Evolutionary conservation across 1,284 basidiomycete genomes (phyloP), one percentile per base, ranked within the genome.

Genomic region (Pyrrhoderma lamaoense): DNA sequence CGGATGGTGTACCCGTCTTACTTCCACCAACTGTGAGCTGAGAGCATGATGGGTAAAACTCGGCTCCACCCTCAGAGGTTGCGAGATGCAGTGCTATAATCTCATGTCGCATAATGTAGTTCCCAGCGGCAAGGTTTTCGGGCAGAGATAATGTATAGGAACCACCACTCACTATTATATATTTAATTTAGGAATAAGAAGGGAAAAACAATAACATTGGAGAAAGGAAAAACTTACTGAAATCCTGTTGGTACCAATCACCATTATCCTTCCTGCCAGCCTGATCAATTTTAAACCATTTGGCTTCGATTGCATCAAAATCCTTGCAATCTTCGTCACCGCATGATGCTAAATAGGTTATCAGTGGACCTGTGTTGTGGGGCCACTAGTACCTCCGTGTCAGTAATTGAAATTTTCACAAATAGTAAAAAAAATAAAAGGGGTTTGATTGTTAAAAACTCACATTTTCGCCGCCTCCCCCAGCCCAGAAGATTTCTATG

Each of bases 31-130:
- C 67, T 19, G 58, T 68, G 53, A 88, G 59, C 60, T 87, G 85
- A 2, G 75, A 64, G 62, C 85, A 88, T n/a, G 74, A 77, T 0
- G 79, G 78, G 62, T 87, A 88, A 69, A 84, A 86, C 65, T 87
- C 84, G 14, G 81, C 84, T 14, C 79, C 79, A 4, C 77, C 76
- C 0, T 46, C 2, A 1, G 60, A 53, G 44, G 60, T 62, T 13
- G 74, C 85, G 37, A 76, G 69, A 56, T 88, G 85, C 14, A 87
- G 75, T 5, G 80, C 76, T 61, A 88, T 80, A 62, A 88, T 75
- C 65, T 88, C 85, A 61, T 82, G 77, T 2, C 85, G 80, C 57
- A 88, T 64, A 52, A 89, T 70, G 62, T 88, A 89, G 59, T 78
- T 68, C 2, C 85, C 85, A 0, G 80, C 62, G 0, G 72, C 68